Conservation (phyloP, 768 basidiomycete genomes). For the Leccinum barrowsii region DNA sequence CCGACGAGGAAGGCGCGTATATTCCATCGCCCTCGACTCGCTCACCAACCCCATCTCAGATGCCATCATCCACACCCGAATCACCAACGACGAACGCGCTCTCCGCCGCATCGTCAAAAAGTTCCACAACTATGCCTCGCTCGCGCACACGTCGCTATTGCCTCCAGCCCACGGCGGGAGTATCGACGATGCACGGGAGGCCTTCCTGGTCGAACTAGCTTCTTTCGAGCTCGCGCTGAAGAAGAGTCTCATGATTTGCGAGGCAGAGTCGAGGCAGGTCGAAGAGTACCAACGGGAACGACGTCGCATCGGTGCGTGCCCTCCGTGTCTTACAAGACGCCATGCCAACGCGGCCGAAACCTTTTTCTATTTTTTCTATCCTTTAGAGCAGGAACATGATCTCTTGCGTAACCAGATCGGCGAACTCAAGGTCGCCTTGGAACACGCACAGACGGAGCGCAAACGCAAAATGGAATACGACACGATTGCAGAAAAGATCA, state of each 20-base stretch:
- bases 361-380: no score
- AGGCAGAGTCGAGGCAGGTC: constrained; percentile 82
- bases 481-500: constrained; percentile 77
- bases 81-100: constrained; percentile 78
- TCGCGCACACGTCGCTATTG: constrained; percentile 48
- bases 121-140: constrained; percentile 68
- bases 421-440: constrained; percentile 70
- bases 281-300: constrained; percentile 77
- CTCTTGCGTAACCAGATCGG: constrained; percentile 67
- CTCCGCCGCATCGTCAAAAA: constrained; percentile 77
- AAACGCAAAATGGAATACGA: constrained; percentile 86
- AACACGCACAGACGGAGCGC: constrained; percentile 74
- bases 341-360: neutral
- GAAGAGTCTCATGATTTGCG: constrained; percentile 80
- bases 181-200: constrained; percentile 72
- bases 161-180: constrained; percentile 27
- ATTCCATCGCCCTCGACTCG: constrained; percentile 6
- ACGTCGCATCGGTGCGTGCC: constrained; percentile 61
- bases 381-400: constrained; percentile 66
- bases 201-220: constrained; percentile 73
- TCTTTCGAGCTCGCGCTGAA: constrained; percentile 71
- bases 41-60: constrained; percentile 42
- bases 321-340: neutral
- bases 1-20: constrained; percentile 60
- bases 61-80: constrained; percentile 74